Evolutionary conservation across 176 grass and related monocot genomes (phyloP).

Genomic region (Poa pratensis): DNA sequence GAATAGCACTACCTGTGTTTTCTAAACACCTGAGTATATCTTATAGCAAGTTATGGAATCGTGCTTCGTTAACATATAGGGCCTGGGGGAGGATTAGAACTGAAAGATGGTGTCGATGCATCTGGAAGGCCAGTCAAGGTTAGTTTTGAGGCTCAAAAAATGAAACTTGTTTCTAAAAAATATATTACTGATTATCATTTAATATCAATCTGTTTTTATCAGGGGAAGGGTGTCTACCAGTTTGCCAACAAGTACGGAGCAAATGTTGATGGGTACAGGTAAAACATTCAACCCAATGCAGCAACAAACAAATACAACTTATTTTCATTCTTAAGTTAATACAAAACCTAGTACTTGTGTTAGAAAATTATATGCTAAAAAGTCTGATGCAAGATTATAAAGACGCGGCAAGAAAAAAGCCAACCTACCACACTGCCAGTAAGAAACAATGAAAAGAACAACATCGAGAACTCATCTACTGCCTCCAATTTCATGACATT

Average conservation of each 20-base stretch:
- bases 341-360: neutral
- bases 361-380: neutral
- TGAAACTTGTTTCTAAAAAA: neutral
- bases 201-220: slow-evolving; percentile 34
- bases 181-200: neutral
- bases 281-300: neutral
- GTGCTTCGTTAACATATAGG: slow-evolving; percentile 42
- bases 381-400: neutral
- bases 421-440: neutral
- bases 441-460: slow-evolving; percentile 10
- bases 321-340: neutral
- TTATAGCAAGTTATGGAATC: neutral
- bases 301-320: neutral
- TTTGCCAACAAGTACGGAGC: slow-evolving; percentile 83
- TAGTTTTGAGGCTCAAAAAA: neutral
- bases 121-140: slow-evolving; percentile 71
- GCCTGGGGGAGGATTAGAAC: slow-evolving; percentile 53
- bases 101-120: slow-evolving; percentile 57
- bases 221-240: slow-evolving; percentile 83
- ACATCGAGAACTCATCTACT: slow-evolving; percentile 1
- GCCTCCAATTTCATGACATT: neutral
- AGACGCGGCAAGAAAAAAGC: neutral
- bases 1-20: neutral
- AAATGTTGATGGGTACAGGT: slow-evolving; percentile 83
- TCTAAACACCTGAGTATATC: neutral